Conservation (phyloP, 2,329 filamentous ascomycete species). For the Penicillium polonicum region DNA sequence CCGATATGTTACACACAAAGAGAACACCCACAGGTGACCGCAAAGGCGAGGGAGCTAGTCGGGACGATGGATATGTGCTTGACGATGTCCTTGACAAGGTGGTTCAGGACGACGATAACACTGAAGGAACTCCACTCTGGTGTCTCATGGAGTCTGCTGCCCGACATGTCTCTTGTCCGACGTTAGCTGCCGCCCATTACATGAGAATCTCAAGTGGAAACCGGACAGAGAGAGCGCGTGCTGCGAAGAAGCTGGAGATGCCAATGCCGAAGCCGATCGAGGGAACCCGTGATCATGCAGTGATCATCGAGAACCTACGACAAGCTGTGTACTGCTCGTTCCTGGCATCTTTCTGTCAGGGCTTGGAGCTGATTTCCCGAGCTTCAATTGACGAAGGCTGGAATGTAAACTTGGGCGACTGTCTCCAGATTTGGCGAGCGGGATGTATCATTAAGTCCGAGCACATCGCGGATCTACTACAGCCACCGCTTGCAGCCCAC, state of each 20-base stretch:
- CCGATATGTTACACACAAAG: conserved; percentile 58
- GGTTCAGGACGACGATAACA: conserved; percentile 65
- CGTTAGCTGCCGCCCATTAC: conserved; percentile 62
- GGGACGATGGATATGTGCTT: conserved; percentile 53
- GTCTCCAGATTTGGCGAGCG: conserved; percentile 61
- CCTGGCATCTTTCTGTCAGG: conserved; percentile 63
- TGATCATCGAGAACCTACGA: conserved; percentile 59
- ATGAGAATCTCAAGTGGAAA: conserved; percentile 64
- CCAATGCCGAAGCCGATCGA: conserved; percentile 40
- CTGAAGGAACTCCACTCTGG: conserved; percentile 68
- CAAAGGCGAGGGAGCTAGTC: conserved; percentile 33
- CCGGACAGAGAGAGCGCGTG: conserved; percentile 54
- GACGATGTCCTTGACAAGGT: conserved; percentile 67
- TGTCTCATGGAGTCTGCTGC: conserved; percentile 61
- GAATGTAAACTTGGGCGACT: conserved; percentile 46
- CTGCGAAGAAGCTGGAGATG: conserved; percentile 50
- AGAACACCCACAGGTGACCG: conserved; percentile 41
- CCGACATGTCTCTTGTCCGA: conserved; percentile 63
- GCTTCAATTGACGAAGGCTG: conserved; percentile 60
- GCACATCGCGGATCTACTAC: conserved; percentile 61
- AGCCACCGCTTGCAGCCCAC: conserved; percentile 30
- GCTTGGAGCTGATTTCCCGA: conserved; percentile 62
- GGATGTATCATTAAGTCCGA: conserved; percentile 72
- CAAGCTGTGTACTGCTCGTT: conserved; percentile 62
- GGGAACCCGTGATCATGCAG: conserved; percentile 35